These are phyloP conservation scores for Fusarium tuaranense DNA, from an alignment of 2,329 filamentous ascomycete genomes.

Conservation along the genomic window DNA sequence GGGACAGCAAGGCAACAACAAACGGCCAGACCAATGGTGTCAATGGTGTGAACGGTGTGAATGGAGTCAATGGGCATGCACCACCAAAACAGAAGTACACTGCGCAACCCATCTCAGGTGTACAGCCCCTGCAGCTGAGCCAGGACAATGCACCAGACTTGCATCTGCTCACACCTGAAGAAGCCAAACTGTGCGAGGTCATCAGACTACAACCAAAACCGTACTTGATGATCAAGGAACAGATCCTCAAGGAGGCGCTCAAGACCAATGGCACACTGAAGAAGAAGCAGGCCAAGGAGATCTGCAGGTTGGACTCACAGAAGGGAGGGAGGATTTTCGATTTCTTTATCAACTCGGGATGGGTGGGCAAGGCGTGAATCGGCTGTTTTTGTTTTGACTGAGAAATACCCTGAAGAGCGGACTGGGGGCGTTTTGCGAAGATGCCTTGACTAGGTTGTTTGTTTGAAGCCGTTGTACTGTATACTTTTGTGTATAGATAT, in stretches of 20 bases:
- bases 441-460: background rate
- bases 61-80: constrained; percentile 53
- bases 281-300: constrained; percentile 92
- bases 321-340: constrained; percentile 92
- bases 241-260: constrained; percentile 89
- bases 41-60: constrained; percentile 60
- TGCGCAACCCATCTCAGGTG: constrained; percentile 68
- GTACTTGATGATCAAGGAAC: constrained; percentile 94
- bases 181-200: constrained; percentile 86
- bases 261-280: constrained; percentile 89
- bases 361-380: constrained; percentile 83
- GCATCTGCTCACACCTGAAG: constrained; percentile 86
- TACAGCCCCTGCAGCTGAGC: constrained; percentile 74
- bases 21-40: constrained; percentile 66
- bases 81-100: constrained; percentile 63
- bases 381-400: constrained; percentile 29
- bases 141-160: constrained; percentile 84
- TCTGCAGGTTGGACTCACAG: constrained; percentile 84
- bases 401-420: constrained; percentile 40
- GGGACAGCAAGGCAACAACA: constrained; percentile 64
- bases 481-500: constrained; percentile 19
- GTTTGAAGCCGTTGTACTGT: constrained; percentile 5
- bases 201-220: constrained; percentile 92
- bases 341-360: constrained; percentile 92
- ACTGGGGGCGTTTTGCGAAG: constrained; percentile 29